These are phyloP conservation scores for Exophiala aquamarina DNA, from an alignment of 2,329 filamentous ascomycete genomes.

Conservation along the genomic window DNA sequence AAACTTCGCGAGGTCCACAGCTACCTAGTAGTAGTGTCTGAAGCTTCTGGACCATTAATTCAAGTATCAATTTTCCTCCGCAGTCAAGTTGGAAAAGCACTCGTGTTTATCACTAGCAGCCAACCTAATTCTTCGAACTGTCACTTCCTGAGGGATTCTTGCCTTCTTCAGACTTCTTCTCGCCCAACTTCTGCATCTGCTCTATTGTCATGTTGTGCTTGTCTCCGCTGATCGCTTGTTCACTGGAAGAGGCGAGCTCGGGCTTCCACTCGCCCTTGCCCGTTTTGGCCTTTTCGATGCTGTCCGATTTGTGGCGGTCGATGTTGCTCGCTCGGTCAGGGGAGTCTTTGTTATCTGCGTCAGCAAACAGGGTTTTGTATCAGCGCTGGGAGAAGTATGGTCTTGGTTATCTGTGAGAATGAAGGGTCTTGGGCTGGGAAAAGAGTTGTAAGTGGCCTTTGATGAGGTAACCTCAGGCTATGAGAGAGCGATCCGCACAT, in stretches of 20 bases:
- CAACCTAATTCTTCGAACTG: too few species aligned
- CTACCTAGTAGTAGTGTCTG: too few species aligned
- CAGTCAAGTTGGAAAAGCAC: too few species aligned
- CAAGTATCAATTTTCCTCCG: too few species aligned
- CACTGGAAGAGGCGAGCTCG: constrained; percentile 24
- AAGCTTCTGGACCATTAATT: too few species aligned
- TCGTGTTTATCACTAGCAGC: too few species aligned
- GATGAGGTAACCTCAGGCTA: too few species aligned
- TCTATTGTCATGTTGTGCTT: constrained; percentile 26
- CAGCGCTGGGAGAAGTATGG: too few species aligned
- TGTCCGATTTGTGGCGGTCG: constrained; percentile 26
- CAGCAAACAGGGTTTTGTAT: neutral
- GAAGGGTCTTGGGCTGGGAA: too few species aligned
- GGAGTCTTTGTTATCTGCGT: constrained; percentile 15
- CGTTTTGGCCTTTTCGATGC: constrained; percentile 22
- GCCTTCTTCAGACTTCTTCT: constrained; percentile 18
- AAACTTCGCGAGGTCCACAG: too few species aligned
- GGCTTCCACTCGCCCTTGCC: constrained; percentile 30
- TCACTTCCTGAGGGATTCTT: constrained; percentile 11
- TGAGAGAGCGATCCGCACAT: neutral
- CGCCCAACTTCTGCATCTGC: constrained; percentile 27
- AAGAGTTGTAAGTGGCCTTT: too few species aligned
- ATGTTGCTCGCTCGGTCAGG: constrained; percentile 21
- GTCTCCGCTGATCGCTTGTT: constrained; percentile 20
- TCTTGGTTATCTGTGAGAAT: too few species aligned